Evolutionary conservation across 2,329 filamentous ascomycete genomes (phyloP).

Genomic region (Metarhizium sp.): DNA sequence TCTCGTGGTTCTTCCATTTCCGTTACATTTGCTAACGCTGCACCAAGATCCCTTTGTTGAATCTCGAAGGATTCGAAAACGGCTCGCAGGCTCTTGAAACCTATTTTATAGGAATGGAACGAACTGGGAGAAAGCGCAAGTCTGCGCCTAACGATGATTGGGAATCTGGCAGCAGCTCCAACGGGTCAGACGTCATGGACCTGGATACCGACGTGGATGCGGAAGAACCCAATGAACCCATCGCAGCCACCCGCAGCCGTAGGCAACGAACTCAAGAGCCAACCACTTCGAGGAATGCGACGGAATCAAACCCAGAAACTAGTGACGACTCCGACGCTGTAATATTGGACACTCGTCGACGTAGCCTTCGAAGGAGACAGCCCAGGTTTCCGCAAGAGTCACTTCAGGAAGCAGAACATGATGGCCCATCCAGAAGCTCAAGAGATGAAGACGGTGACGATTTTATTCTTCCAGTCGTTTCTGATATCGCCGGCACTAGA

Average conservation of each 20-base stretch:
- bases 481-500: conserved; percentile 21
- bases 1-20: not conserved
- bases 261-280: not conserved
- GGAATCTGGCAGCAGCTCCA: conserved; percentile 16
- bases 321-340: conserved; percentile 5
- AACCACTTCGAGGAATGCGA: not conserved
- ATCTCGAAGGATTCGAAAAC: conserved; percentile 22
- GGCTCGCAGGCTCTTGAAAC: conserved; percentile 19
- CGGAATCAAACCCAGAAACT: conserved; percentile 4
- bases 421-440: not conserved
- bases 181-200: conserved; percentile 17
- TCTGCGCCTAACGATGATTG: conserved; percentile 16
- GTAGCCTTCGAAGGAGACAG: conserved; percentile 4
- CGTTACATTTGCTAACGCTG: conserved; percentile 9
- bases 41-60: conserved; percentile 19
- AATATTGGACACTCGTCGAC: conserved; percentile 7
- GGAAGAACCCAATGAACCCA: conserved; percentile 12
- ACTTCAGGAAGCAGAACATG: not conserved
- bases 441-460: conserved; percentile 24
- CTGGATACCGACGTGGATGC: conserved; percentile 10
- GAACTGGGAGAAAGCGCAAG: conserved; percentile 21
- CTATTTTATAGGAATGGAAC: conserved; percentile 11
- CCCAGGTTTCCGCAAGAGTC: not conserved
- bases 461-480: conserved; percentile 24
- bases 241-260: not conserved